These are phyloP conservation scores for Agastache rugosa DNA, from an alignment of 257 asterid species.

Conservation along the genomic window DNA sequence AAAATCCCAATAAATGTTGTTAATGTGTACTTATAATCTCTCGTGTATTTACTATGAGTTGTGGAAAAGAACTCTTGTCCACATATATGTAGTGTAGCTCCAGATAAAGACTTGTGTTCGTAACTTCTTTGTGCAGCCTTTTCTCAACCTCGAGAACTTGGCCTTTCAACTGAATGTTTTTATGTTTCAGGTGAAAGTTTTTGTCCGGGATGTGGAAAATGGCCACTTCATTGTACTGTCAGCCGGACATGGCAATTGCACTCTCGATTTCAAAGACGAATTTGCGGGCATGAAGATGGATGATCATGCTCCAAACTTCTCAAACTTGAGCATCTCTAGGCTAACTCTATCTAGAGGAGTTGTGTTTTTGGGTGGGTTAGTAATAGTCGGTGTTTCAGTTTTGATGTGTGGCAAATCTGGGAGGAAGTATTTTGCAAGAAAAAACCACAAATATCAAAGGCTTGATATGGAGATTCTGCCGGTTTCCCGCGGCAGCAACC, in stretches of 20 bases:
- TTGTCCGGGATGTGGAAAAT: constrained; percentile 48
- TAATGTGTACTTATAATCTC: background rate
- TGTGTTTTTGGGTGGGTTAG: constrained; percentile 48
- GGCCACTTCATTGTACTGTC: constrained; percentile 54
- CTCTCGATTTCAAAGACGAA: constrained; percentile 61
- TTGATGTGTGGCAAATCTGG: constrained; percentile 47
- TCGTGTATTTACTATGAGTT: background rate
- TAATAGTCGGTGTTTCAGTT: constrained; percentile 43
- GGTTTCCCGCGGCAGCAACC: constrained; percentile 54
- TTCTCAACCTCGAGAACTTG: background rate
- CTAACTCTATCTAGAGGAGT: constrained; percentile 41
- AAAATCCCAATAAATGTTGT: background rate
- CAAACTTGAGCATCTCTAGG: constrained; percentile 35
- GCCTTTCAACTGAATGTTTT: constrained; percentile 9
- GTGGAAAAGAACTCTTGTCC: background rate
- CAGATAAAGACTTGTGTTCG: background rate
- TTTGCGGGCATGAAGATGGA: constrained; percentile 41
- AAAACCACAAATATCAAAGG: constrained; percentile 55
- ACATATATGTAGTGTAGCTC: background rate
- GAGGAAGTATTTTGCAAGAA: constrained; percentile 47
- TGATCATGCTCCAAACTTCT: constrained; percentile 40
- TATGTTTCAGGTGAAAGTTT: constrained; percentile 66
- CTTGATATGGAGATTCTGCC: constrained; percentile 73
- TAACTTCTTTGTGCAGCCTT: background rate
- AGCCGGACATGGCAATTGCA: constrained; percentile 66